Conservation (phyloP, 148 eudicot species). For the Arctostaphylos glauca region DNA sequence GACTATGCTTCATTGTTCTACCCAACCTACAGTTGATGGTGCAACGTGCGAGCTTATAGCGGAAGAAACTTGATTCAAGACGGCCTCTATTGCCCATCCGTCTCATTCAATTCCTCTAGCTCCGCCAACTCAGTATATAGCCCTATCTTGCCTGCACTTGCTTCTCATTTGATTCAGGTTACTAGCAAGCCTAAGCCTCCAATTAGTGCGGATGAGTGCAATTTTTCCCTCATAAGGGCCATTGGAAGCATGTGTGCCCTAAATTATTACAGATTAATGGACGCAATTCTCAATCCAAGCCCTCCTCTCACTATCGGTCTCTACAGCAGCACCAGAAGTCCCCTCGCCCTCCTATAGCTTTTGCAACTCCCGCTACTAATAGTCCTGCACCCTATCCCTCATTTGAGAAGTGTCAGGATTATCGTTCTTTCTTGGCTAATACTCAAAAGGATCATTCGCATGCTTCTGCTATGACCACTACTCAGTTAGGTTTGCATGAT, state of each 20-base stretch:
- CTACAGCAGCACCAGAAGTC: too few species aligned
- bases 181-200: background rate
- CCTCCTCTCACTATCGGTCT: background rate
- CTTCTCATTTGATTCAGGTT: background rate
- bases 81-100: background rate
- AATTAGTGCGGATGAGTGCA: background rate
- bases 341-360: too few species aligned
- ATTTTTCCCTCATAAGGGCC: background rate
- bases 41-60: background rate
- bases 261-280: too few species aligned
- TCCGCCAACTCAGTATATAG: too few species aligned
- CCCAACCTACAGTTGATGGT: background rate
- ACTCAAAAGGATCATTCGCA: background rate
- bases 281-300: background rate
- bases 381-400: background rate
- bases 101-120: background rate
- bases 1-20: background rate
- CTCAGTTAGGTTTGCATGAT: background rate
- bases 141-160: background rate
- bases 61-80: background rate
- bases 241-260: background rate
- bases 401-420: too few species aligned
- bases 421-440: background rate
- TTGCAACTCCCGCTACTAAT: background rate
- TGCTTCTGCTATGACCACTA: background rate